Evolutionary conservation across 345 rosid species (phyloP), one percentile per base, ranked within the genome.

Genomic region (Sisymbrium irio): DNA sequence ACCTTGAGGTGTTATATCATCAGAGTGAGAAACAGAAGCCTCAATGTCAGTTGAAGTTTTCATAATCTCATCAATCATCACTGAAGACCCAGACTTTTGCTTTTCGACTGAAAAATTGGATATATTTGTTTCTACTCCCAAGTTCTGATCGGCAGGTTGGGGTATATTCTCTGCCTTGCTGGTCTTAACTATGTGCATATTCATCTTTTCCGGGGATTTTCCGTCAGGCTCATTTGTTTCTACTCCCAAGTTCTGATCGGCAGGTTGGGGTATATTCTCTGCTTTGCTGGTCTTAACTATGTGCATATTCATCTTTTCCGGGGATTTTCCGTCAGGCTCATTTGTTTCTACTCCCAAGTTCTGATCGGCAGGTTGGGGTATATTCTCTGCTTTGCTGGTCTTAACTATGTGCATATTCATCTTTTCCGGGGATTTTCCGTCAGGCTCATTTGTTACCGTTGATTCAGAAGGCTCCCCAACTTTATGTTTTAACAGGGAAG

Each of bases 401-500:
- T 27, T 40, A 14, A 4, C 40, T 37, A 5, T n/a, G 72, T 67
- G 39, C 51, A 54, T 39, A 53, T 39, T 18, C 42, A 68, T 27
- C 64, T 6, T 17, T 55, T 37, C 41, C 25, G 44, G 1, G 19
- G 73, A 57, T n/a, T 69, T 37, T 15, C n/a, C 45, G 15, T 30
- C 65, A 42, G 65, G 18, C 20, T 55, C 64, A 57, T 44, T 44
- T 69, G 42, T 56, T 44, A 53, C 44, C 19, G 22, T 13, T 57
- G 65, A 44, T 13, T 57, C 74, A 50, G 73, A 76, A 70, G 68
- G 35, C 63, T 86, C 89, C 32, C 72, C 80, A 57, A 65, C 62
- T 74, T 73, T 88, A 46, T 62, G 65, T 72, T 88, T 87, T 44
- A 83, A 68, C 40, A 83, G 77, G 67, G 80, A 69, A 77, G 80